Evolutionary conservation across 306 rosid species (phyloP), one percentile per base, ranked within the genome.

Genomic region (Lotus japonicus): DNA sequence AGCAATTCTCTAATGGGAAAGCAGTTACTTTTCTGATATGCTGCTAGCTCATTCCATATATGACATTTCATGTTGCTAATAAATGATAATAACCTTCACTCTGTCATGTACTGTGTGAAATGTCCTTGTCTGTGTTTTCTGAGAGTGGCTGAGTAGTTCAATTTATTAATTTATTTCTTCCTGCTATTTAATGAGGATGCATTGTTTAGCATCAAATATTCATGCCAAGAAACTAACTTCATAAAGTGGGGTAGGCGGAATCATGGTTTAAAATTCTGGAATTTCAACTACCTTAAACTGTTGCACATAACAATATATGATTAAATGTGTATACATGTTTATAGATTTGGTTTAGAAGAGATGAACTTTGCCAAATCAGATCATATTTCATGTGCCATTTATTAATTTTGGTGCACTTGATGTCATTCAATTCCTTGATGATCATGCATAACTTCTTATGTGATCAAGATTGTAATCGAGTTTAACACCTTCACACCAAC

Each of bases 111-210:
- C 38, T 16, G 39, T 31, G 41, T 36, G 70, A 72, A 52, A 5
- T 38, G 77, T 65, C 77, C 13, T 64, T 18, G 9, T 71, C 74
- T 9, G 50, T 14, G 52, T 31, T 31, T 31, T 31, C 36, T 5
- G 36, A 31, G 6, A 31, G 57, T 12, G 63, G 15, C 10, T 15
- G 48, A 71, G 76, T 69, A 56, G 79, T 60, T 49, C 60, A 57
- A 52, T 39, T 1, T 23, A 45, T 57, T 66, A 17, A 65, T 66
- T 45, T 9, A 41, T 66, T 72, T 49, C 63, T 33, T 36, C 21
- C 46, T 72, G 60, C 71, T 28, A 72, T 78, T 78, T 52, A 78
- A 72, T 78, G 78, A 50, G 71, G 41, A 12, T 43, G 61, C 58
- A 72, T 15, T 58, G 73, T 58, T 66, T 7, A 42, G 61, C 31